Evolutionary conservation across 768 basidiomycete genomes (phyloP), one percentile per base, ranked within the genome.

Genomic region (Tubosaeta sp.): DNA sequence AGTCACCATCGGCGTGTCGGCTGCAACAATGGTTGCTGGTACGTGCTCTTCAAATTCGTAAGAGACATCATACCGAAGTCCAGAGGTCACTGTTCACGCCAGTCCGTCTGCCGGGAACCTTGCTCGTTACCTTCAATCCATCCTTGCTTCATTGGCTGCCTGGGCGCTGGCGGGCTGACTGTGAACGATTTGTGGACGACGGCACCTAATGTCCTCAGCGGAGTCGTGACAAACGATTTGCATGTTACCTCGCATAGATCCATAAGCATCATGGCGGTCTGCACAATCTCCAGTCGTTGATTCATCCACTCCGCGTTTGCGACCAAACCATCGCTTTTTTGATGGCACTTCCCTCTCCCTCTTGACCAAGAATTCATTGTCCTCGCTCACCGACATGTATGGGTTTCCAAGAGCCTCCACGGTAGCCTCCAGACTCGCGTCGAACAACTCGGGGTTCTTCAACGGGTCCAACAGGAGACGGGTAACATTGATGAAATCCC

Each of bases 151-250:
- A 5, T 47, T 13, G 19, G 50, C 6, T 16, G 47, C 50, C 19
- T 63, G 53, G 61, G 49, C 19, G 5, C 17, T 61, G 37, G 62
- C 1, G 27, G 53, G 9, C 41, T 63, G 52, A 60, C 56, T 2
- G 54, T 54, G 5, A 51, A 52, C 12, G 34, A 45, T 25, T 39
- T 9, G 12, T 59, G 61, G 50, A 41, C 25, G 31, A 48, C 51
- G 46, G 46, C 9, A 1, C 12, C 56, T 12, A 0, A 3, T n/a
- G 6, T 32, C 16, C 6, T 1, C 3, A 10, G 0, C n/a, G n/a
- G n/a, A n/a, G n/a, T n/a, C n/a, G n/a, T n/a, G n/a, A n/a, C 22
- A 3, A 22, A 22, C 22, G 22, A 22, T 22, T 22, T 22, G 22
- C 22, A 22, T 22, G 3, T 22, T 22, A 22, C 22, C 22, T 22